Base-by-base conservation (phyloP, 2,329 filamentous ascomycete genomes). In the Orbilia ellipsospora region DNA sequence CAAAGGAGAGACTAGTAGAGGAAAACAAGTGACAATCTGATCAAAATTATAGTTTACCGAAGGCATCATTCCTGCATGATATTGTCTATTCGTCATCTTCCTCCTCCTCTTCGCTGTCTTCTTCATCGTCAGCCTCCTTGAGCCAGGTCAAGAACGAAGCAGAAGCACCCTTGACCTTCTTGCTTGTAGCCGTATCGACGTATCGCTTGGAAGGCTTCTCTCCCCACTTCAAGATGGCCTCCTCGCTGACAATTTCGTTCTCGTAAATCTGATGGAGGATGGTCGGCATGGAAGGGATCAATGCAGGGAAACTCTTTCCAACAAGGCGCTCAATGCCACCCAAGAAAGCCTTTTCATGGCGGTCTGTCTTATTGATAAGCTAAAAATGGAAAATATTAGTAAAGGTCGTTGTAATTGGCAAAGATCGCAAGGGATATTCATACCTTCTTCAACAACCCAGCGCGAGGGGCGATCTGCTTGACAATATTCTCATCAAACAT, bases 111-210 rank as follows among this genome's bases (percentile, higher is more conserved):
- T 90, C 89, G 60, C 90, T 84, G n/a, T 84, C 84, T 78, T 92
- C 90, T 77, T 90, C 89, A 62, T 90, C 88, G 83, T 94, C 91
- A 64, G 94, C 94, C 83, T 91, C 92, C 79, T 92, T 89, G 72
- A 98, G 92, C 94, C 94, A 98, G 80, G 90, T 91, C 81, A 97
- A 87, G 88, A 99, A 99, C 78, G 92, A 90, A 86, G 96, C 92
- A 64, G 95, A 93, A 78, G 92, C 91, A 87, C 96, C 94, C 85
- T 94, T 93, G 77, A 98, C 93, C 87, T 96, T 96, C 87, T 93
- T 94, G 85, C 93, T 96, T 77, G 90, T 94, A 74, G 90, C 82
- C 76, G 96, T 84, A 82, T 98, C 94, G 80, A 96, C 92, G 82
- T 98, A 98, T 86, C 97, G 97, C 90, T 96, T 97, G 55, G 76